Evolutionary conservation across 768 basidiomycete species (phyloP), one percentile per base, ranked within the genome.

Genomic region (Kwoniella shandongensis): DNA sequence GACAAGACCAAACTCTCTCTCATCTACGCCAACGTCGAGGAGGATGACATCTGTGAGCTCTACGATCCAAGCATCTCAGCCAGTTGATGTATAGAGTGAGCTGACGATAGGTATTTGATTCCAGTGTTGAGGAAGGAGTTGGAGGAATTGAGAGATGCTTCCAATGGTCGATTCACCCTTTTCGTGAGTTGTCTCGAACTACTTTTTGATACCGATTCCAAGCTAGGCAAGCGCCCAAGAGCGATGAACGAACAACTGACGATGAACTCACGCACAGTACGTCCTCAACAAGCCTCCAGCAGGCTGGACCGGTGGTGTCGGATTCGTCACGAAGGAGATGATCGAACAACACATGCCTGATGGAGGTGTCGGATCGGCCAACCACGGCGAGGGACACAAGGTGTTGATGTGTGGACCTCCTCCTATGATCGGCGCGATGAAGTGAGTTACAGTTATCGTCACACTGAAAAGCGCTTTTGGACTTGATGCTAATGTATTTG

Each of bases 1-100:
- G 96, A 99, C 82, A 80, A 73, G 61, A 97, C 94, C 38, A 84
- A 81, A 65, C 78, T 98, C 70, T 83, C 82, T 64, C 84, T 99
- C 72, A 89, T 99, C 74, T 98, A 98, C 78, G 96, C 96, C 66
- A 99, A 99, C 78, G 92, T 97, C 62, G 88, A 86, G 78, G 74
- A 81, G 56, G 88, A 92, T 54, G 96, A 99, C 73, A 97, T 99
- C 72, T 85, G 75, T 77, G 52, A 51, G 75, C 63, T 32, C 7
- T 6, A 6, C 13, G 32, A 32, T 6, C 7, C 6, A 6, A 32
- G 32, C 15, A 15, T 35, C 36, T 29, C 20, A 41, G 10, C 3
- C 23, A 22, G 20, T 13, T 32, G 32, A 32, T 13, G 29, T 26
- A 18, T 20, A 17, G 20, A 26, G 26, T 7, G 17, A 52, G 38